Percentiles rank a stretch among this genome's conserved stretches.
phyloP scores from a whole-genome alignment of 768 basidiomycete genomes.

The Hygrophorus russula region DNA sequence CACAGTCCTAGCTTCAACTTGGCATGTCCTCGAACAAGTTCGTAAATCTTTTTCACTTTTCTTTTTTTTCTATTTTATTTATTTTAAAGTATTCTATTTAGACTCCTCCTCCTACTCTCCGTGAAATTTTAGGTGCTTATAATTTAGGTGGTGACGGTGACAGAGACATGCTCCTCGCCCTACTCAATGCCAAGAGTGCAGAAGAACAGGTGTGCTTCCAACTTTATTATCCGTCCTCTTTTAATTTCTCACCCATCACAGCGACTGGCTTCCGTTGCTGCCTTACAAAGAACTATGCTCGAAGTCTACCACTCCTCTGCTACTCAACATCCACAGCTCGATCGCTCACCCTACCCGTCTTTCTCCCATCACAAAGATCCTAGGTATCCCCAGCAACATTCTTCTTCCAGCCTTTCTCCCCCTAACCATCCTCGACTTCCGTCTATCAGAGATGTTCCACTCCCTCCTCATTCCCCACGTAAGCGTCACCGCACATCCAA shows the following conservation, averaged over 20 bases:
- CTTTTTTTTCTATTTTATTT: conserved; percentile 10
- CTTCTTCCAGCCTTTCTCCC: conserved; percentile 31
- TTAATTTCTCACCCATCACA: conserved; percentile 18
- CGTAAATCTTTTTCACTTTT: conserved; percentile 10
- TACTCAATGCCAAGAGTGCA: conserved; percentile 85
- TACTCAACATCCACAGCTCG: conserved; percentile 23
- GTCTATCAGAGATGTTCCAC: conserved; percentile 22
- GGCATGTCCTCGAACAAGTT: conserved; percentile 32
- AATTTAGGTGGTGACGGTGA: conserved; percentile 81
- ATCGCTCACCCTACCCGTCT: conserved; percentile 27
- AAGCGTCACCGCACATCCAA: conserved; percentile 57
- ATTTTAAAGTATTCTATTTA: too few relatives aligned
- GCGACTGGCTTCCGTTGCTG: conserved; percentile 62
- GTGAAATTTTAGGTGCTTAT: conserved; percentile 84
- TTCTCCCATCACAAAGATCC: conserved; percentile 22
- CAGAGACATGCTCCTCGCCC: conserved; percentile 81
- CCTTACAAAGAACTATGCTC: conserved; percentile 60
- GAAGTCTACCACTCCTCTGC: conserved; percentile 39
- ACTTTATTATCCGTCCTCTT: conserved; percentile 4
- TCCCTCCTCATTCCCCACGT: conserved; percentile 31
- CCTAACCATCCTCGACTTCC: conserved; percentile 17
- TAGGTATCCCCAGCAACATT: conserved; percentile 22
- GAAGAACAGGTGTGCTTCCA: conserved; percentile 71
- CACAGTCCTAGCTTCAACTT: conserved; percentile 26
- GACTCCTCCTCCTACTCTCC: conserved; percentile 70